phyloP scores from a whole-genome alignment of 768 basidiomycete genomes.

The Agaricus sinodeliciosus region DNA sequence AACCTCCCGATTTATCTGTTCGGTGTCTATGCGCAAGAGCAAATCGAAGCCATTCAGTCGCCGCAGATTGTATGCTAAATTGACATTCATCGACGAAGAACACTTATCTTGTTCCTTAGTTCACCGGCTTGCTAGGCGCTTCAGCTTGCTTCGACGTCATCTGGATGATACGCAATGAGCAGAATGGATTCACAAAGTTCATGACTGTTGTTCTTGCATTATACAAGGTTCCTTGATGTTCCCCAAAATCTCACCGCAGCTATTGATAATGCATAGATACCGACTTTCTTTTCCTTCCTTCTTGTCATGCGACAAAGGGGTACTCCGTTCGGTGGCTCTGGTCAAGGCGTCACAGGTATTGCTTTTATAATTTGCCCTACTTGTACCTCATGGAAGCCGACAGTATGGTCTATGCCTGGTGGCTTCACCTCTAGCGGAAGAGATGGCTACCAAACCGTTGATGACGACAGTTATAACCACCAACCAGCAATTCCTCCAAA shows the following conservation, averaged over 20 bases:
- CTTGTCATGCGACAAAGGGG: conserved; percentile 53
- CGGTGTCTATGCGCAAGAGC: conserved; percentile 68
- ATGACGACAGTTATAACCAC: conserved; percentile 37
- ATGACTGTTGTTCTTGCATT: conserved; percentile 49
- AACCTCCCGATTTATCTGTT: conserved; percentile 83
- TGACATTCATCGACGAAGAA: not conserved
- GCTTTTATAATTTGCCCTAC: conserved; percentile 10
- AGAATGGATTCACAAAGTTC: conserved; percentile 48
- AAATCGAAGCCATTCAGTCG: conserved; percentile 54
- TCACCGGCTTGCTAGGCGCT: conserved; percentile 52
- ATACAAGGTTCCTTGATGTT: conserved; percentile 39
- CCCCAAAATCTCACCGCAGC: not conserved
- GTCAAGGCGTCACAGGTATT: conserved; percentile 50
- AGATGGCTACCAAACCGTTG: conserved; percentile 59
- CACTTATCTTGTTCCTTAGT: conserved; percentile 32
- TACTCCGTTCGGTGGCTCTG: conserved; percentile 41
- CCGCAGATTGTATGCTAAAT: conserved; percentile 47
- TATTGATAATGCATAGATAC: conserved; percentile 34
- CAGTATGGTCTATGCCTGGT: conserved; percentile 79
- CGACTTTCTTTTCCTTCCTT: conserved; percentile 48
- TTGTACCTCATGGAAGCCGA: conserved; percentile 1
- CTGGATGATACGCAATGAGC: conserved; percentile 55
- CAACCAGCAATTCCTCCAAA: conserved; percentile 22
- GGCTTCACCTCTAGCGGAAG: conserved; percentile 51
- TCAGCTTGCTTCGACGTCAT: conserved; percentile 67